Percentiles rank a stretch among this genome's conserved stretches.
Evolutionary conservation across 495 filamentous ascomycete genomes (phyloP).

Genomic region (Aspergillus bridgeri): DNA sequence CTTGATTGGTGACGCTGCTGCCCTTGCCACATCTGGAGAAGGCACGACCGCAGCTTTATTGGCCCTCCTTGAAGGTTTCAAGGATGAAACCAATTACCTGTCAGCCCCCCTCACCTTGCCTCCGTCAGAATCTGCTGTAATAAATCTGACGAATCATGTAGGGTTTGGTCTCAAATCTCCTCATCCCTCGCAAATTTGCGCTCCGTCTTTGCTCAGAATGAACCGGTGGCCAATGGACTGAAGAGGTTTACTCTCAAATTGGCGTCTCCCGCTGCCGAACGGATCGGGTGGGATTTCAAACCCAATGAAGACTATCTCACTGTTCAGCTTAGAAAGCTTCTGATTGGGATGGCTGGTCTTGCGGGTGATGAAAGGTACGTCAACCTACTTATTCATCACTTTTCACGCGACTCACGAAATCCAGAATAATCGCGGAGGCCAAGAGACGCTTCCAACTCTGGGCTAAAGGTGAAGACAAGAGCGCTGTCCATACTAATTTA

Average conservation of each 20-base stretch:
- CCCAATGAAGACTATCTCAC: conserved; percentile 76
- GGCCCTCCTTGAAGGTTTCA: conserved; percentile 74
- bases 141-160: conserved; percentile 25
- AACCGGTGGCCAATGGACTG: conserved; percentile 58
- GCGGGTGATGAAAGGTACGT: conserved; percentile 69
- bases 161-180: conserved; percentile 82
- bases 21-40: conserved; percentile 82
- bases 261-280: conserved; percentile 64
- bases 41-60: conserved; percentile 75
- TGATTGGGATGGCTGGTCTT: conserved; percentile 70
- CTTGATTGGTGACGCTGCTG: conserved; percentile 85
- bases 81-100: conserved; percentile 77
- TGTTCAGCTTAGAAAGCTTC: conserved; percentile 71
- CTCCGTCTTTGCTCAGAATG: conserved; percentile 60
- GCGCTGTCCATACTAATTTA: conserved; percentile 74
- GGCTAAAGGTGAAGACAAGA: conserved; percentile 58
- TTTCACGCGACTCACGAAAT: conserved; percentile 19
- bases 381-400: neutral
- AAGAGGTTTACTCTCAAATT: conserved; percentile 72
- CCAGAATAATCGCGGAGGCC: conserved; percentile 65
- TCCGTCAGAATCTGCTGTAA: too few relatives aligned
- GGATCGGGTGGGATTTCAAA: conserved; percentile 80
- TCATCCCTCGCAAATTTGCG: conserved; percentile 63
- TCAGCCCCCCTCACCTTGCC: conserved; percentile 29
- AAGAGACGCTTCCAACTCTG: conserved; percentile 72